Evolutionary conservation across 2,329 filamentous ascomycete species (phyloP).

Genomic region (Microsporum audouinii): DNA sequence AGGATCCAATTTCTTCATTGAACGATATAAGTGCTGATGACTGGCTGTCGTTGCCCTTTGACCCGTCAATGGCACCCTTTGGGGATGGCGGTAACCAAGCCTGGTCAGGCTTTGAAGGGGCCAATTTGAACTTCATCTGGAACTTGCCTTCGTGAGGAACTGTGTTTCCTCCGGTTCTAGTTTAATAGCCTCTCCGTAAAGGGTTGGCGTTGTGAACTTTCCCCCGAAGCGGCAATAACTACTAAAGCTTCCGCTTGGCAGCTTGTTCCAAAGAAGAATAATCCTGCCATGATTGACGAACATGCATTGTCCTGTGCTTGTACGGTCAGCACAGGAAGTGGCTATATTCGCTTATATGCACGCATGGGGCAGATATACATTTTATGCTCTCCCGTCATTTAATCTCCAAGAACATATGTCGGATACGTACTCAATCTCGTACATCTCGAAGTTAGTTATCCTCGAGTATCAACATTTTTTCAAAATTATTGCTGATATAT

Average conservation of each 20-base stretch:
- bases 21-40: conserved; percentile 23
- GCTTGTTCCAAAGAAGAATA: too few relatives aligned
- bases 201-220: too few relatives aligned
- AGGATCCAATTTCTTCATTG: conserved; percentile 10
- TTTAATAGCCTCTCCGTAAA: background rate
- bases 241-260: too few relatives aligned
- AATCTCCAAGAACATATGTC: background rate
- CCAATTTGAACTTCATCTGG: conserved; percentile 34
- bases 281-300: too few relatives aligned
- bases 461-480: background rate
- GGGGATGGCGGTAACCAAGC: conserved; percentile 27
- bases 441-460: background rate
- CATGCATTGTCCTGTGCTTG: too few relatives aligned
- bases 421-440: background rate
- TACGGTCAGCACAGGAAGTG: too few relatives aligned
- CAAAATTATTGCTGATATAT: background rate
- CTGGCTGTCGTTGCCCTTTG: conserved; percentile 34
- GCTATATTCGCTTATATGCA: too few relatives aligned
- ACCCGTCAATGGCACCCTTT: conserved; percentile 36
- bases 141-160: conserved; percentile 28
- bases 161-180: background rate
- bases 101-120: conserved; percentile 31
- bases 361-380: background rate
- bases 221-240: too few relatives aligned
- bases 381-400: background rate